These are phyloP conservation scores for Clathrus columnatus DNA, from an alignment of 768 basidiomycete species.

Conservation along the genomic window DNA sequence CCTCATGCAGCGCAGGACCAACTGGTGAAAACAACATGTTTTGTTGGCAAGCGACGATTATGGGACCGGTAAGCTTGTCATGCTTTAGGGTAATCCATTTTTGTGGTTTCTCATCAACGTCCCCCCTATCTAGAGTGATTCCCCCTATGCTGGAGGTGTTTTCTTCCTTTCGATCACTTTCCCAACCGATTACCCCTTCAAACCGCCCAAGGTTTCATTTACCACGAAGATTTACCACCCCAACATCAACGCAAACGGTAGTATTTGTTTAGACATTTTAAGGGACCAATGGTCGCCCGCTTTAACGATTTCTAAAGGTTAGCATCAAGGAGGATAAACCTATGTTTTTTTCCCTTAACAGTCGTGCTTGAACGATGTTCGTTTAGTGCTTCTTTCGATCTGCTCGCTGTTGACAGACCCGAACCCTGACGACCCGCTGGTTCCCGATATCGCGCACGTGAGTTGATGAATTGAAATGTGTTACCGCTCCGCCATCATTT, in stretches of 20 bases:
- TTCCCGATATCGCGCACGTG: constrained; percentile 92
- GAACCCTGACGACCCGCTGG: constrained; percentile 97
- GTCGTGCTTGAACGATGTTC: background rate
- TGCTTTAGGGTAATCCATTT: constrained; percentile 6
- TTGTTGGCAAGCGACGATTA: constrained; percentile 99
- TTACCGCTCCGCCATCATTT: background rate
- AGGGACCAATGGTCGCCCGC: constrained; percentile 99
- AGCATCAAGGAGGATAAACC: constrained; percentile 16
- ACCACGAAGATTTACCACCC: constrained; percentile 99
- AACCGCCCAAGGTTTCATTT: constrained; percentile 99
- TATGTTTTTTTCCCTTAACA: background rate
- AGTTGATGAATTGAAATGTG: constrained; percentile 11
- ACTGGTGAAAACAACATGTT: constrained; percentile 97
- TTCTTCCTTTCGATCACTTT: constrained; percentile 95
- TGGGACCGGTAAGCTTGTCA: constrained; percentile 79
- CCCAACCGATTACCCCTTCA: constrained; percentile 99
- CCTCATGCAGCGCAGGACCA: constrained; percentile 98
- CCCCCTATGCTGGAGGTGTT: constrained; percentile 97
- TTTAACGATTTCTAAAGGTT: constrained; percentile 97
- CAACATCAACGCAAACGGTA: constrained; percentile 99
- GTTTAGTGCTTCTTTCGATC: constrained; percentile 85
- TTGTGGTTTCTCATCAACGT: no score
- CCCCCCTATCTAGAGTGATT: constrained; percentile 62
- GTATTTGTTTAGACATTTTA: constrained; percentile 96
- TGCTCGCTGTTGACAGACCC: constrained; percentile 99